Conservation (phyloP, 805 yeast species). For the Komagataella ulmi region DNA sequence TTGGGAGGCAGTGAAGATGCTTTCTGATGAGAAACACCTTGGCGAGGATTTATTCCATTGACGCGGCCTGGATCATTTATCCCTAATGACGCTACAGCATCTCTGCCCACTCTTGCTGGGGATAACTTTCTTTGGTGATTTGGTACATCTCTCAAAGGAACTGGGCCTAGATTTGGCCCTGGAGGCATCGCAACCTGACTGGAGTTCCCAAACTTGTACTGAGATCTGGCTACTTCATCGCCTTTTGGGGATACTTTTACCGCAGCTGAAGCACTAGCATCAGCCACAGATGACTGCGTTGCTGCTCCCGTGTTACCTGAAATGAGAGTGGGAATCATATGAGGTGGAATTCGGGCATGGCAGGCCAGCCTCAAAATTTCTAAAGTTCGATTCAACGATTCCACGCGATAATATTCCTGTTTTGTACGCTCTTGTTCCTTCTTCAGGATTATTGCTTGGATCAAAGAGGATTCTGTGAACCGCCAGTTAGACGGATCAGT, state of each 20-base stretch:
- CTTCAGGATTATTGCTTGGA: conserved; percentile 39
- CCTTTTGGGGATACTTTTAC: neutral
- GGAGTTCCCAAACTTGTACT: conserved; percentile 9
- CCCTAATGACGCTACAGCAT: conserved; percentile 43
- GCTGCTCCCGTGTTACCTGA: conserved; percentile 1
- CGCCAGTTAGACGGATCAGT: conserved; percentile 30
- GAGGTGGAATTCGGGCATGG: conserved; percentile 17
- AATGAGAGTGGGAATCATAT: conserved; percentile 4
- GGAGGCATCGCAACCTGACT: conserved; percentile 17
- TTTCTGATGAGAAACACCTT: neutral
- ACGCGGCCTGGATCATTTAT: neutral
- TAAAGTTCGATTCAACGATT: conserved; percentile 42
- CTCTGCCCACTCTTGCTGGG: conserved; percentile 64
- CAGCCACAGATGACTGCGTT: conserved; percentile 1
- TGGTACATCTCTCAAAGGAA: conserved; percentile 5
- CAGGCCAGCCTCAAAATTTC: conserved; percentile 52
- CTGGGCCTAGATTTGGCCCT: conserved; percentile 5
- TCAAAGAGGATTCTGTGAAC: conserved; percentile 40
- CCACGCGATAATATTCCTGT: conserved; percentile 64
- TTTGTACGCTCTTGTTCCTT: conserved; percentile 72
- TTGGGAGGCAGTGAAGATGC: conserved; percentile 23
- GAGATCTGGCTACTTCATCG: neutral
- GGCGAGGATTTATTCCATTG: neutral
- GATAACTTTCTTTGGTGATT: conserved; percentile 26
- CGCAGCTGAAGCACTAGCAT: neutral